Evolutionary conservation across 2,329 filamentous ascomycete species (phyloP).

Genomic region (Pseudopyrenochaeta lycopersici): DNA sequence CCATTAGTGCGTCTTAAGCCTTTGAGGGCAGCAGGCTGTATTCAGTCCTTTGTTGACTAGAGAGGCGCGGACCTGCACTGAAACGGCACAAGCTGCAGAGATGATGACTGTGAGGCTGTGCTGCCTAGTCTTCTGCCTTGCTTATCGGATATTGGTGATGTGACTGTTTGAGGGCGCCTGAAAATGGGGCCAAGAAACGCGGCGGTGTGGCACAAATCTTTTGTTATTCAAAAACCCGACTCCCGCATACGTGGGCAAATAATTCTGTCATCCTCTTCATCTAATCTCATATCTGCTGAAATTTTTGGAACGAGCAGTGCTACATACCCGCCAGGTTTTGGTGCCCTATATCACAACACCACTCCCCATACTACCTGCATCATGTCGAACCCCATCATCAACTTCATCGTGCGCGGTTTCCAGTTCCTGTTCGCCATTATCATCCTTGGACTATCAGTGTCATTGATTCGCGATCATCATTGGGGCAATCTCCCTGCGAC

Average conservation of each 20-base stretch:
- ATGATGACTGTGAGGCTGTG: background rate
- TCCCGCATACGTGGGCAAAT: background rate
- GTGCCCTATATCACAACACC: background rate
- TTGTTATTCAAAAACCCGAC: background rate
- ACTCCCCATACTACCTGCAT: background rate
- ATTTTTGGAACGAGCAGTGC: background rate
- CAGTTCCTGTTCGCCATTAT: slow-evolving; percentile 32
- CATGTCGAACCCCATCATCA: slow-evolving; percentile 8
- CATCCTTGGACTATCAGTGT: slow-evolving; percentile 28
- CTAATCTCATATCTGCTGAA: background rate
- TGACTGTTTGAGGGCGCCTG: background rate
- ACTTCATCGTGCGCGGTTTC: slow-evolving; percentile 23
- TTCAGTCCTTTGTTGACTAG: background rate
- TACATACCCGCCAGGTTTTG: background rate
- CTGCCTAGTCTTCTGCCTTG: slow-evolving; percentile 1
- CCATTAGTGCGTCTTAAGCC: too few relatives aligned
- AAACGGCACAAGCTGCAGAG: background rate
- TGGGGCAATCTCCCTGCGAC: slow-evolving; percentile 11
- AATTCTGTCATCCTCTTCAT: background rate
- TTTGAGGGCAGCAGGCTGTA: background rate
- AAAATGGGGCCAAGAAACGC: background rate
- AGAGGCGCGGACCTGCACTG: background rate
- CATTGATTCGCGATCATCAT: slow-evolving; percentile 26
- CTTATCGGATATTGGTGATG: background rate
- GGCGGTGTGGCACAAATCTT: background rate